A percentile compares a stretch with the other conserved stretches of the same genome.
Evolutionary conservation across 768 basidiomycete species (phyloP).

Genomic region (Royoungia palumana): DNA sequence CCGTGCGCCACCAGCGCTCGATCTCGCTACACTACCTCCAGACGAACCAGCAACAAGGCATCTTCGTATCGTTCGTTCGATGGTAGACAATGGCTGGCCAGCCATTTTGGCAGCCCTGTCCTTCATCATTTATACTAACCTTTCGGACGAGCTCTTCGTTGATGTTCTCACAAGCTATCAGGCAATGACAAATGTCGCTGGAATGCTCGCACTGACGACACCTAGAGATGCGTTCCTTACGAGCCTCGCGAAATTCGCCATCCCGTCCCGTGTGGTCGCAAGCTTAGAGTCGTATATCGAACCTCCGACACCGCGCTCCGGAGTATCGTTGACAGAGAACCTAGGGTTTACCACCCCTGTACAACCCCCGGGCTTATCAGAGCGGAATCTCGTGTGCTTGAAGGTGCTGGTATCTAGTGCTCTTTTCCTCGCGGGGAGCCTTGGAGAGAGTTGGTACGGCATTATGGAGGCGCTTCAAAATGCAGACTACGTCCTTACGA

Average conservation of each 20-base stretch:
- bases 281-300: slow-evolving; percentile 64
- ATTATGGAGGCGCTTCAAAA: slow-evolving; percentile 91
- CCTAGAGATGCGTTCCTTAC: slow-evolving; percentile 93
- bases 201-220: slow-evolving; percentile 81
- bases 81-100: slow-evolving; percentile 90
- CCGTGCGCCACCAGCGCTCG: slow-evolving; percentile 71
- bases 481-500: slow-evolving; percentile 85
- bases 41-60: slow-evolving; percentile 54
- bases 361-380: slow-evolving; percentile 73
- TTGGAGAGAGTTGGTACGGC: slow-evolving; percentile 91
- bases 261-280: slow-evolving; percentile 87
- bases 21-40: slow-evolving; percentile 51
- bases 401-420: slow-evolving; percentile 77
- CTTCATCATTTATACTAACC: slow-evolving; percentile 84
- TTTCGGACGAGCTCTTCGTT: slow-evolving; percentile 89
- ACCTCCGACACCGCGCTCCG: slow-evolving; percentile 58
- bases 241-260: slow-evolving; percentile 84
- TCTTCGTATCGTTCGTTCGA: slow-evolving; percentile 64
- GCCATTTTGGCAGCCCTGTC: slow-evolving; percentile 87
- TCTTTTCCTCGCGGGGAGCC: slow-evolving; percentile 76
- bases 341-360: slow-evolving; percentile 53
- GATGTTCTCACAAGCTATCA: slow-evolving; percentile 82
- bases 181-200: slow-evolving; percentile 82
- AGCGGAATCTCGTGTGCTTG: slow-evolving; percentile 87
- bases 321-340: slow-evolving; percentile 59